These are phyloP conservation scores for Phylloboletellus chloephorus DNA, from an alignment of 1,284 basidiomycete genomes.

Conservation along the genomic window DNA sequence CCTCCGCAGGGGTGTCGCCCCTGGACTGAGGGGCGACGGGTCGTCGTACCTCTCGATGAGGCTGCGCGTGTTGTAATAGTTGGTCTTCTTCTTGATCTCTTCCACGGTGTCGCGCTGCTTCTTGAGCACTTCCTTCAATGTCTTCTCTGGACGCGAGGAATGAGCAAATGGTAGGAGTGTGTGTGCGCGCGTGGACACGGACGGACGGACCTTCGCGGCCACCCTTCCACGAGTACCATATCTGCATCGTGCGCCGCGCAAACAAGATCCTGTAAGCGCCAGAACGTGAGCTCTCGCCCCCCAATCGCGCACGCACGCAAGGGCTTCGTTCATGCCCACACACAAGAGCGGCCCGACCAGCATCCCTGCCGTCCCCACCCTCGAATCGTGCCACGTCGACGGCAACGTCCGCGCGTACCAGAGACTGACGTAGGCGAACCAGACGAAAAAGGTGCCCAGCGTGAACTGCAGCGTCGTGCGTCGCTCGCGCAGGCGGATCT, in stretches of 20 bases:
- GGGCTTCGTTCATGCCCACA: too few relatives aligned
- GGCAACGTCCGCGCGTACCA: conserved; percentile 78
- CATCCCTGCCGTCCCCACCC: conserved; percentile 50
- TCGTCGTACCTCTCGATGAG: conserved; percentile 92
- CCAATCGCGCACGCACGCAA: too few relatives aligned
- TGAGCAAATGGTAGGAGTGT: background rate
- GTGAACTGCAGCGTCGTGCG: conserved; percentile 78
- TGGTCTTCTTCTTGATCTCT: conserved; percentile 96
- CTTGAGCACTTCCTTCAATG: conserved; percentile 69
- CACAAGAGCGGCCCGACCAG: conserved; percentile 77
- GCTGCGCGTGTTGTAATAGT: conserved; percentile 88
- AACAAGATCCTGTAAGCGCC: conserved; percentile 63
- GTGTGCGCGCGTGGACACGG: background rate
- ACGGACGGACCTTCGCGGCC: conserved; percentile 72
- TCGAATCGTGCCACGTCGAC: conserved; percentile 34
- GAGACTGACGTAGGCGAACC: conserved; percentile 73
- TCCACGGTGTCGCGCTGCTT: conserved; percentile 86
- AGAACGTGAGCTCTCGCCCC: conserved; percentile 11
- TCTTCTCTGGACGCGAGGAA: conserved; percentile 55
- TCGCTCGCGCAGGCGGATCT: conserved; percentile 83
- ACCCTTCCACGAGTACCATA: conserved; percentile 84
- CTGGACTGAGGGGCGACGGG: conserved; percentile 26
- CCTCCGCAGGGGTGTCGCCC: conserved; percentile 34
- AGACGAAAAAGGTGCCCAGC: conserved; percentile 74
- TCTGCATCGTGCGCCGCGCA: conserved; percentile 76